phyloP scores from a whole-genome alignment of 2,329 filamentous ascomycete genomes.

The Alternaria brassicicola region DNA sequence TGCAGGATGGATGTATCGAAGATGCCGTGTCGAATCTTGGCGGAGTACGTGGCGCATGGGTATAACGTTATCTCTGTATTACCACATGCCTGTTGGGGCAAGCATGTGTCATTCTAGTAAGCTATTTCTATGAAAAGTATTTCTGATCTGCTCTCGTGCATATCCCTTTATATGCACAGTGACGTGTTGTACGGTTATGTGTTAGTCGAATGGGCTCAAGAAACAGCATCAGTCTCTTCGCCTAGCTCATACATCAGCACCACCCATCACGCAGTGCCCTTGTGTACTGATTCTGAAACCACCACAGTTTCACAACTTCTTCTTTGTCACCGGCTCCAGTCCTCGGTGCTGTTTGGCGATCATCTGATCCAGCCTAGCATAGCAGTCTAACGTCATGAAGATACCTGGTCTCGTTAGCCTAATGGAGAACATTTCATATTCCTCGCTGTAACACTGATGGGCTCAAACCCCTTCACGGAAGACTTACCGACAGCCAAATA shows the following conservation, averaged over 20 bases:
- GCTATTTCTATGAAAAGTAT: neutral
- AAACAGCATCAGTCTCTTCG: neutral
- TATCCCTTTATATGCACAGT: neutral
- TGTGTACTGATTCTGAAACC: too few relatives aligned
- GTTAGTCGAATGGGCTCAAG: accelerated
- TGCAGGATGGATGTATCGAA: neutral
- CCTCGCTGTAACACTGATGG: neutral
- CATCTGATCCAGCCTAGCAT: slow-evolving; percentile 39
- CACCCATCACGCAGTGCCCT: neutral
- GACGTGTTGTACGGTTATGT: neutral
- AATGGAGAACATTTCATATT: neutral
- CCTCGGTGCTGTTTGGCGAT: slow-evolving; percentile 32
- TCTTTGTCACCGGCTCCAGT: slow-evolving; percentile 37
- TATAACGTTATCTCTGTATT: neutral
- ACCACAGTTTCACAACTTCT: slow-evolving; percentile 30
- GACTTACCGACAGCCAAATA: slow-evolving; percentile 44
- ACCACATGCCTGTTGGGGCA: neutral
- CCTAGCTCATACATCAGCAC: neutral
- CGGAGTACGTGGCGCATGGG: neutral
- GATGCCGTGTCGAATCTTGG: neutral
- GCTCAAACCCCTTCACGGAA: neutral
- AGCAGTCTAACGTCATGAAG: slow-evolving; percentile 48
- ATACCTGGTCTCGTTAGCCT: slow-evolving; percentile 24
- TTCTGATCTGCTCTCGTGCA: too few relatives aligned
- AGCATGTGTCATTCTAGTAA: neutral